Base-by-base conservation (phyloP, 768 basidiomycete genomes). In the Chlorophyllum brunneum region DNA sequence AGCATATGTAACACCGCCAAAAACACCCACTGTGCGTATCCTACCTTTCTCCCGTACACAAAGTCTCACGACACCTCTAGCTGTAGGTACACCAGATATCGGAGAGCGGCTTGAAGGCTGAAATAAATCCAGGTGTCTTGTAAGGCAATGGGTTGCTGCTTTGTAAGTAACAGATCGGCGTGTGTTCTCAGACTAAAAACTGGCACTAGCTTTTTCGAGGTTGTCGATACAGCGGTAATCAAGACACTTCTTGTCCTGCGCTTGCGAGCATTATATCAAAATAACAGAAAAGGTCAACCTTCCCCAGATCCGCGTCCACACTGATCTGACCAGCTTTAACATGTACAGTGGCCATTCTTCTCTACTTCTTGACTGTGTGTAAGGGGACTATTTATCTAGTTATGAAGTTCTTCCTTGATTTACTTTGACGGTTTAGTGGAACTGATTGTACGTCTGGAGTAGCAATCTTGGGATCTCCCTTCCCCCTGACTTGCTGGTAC, bases 211-310 rank as follows among this genome's bases (percentile, higher is more conserved):
- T 15, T 26, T 7, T 51, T 51, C 16, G 40, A 42, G 31, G 16
- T 43, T 24, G 22, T 41, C 4, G 40, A 51, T 11, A 51, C 49
- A 5, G 40, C 49, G 10, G 31, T 42, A 5, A 51, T 51, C 40
- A 51, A 51, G 29, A 51, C 49, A 5, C 49, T 51, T 9, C 40
- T 51, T 3, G 30, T 51, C 11, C 23, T 51, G 11, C 40, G 40
- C 4, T 27, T 51, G 6, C 40, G 40, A 10, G 49, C 49, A 16
- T 37, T 51, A 13, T 51, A 51, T 20, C 5, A 23, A 1, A 51
- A 51, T 22, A 33, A 43, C 20, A 51, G 26, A 34, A 9, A 16
- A 10, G 24, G 49, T 51, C n/a, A 26, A 23, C 30, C 5, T 41
- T 7, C 9, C 27, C 6, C n/a, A n/a, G n/a, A 31, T 7, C 30